Conservation (phyloP, 164 flowering plant species). For the Nymphaea thermarum region DNA sequence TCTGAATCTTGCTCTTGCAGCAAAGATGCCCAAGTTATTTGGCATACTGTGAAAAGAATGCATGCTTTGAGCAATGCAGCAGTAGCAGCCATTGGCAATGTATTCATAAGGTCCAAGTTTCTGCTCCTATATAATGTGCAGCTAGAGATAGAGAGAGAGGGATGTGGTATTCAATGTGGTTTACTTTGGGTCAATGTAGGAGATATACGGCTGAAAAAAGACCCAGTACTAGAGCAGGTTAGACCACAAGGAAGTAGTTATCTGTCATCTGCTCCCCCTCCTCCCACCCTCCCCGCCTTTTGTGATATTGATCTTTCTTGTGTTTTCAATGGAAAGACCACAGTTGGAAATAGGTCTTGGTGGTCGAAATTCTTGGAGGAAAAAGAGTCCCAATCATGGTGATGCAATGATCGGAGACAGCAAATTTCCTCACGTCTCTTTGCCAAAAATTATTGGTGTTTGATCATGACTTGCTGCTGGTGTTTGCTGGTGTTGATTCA, state of each 20-base stretch:
- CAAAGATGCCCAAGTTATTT: neutral
- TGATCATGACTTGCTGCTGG: too few relatives aligned
- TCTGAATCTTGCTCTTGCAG: slow-evolving; percentile 17
- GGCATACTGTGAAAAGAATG: neutral
- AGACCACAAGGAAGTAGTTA: neutral
- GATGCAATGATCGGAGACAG: too few relatives aligned
- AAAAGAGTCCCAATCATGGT: too few relatives aligned
- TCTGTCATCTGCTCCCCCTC: too few relatives aligned
- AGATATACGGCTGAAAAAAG: neutral
- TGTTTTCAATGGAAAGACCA: too few relatives aligned
- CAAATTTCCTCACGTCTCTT: too few relatives aligned
- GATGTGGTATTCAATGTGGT: neutral
- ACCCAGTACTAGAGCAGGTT: neutral
- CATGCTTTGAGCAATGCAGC: neutral
- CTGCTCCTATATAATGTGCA: neutral
- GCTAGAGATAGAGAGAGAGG: neutral
- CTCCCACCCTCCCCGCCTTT: too few relatives aligned
- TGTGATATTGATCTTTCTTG: too few relatives aligned
- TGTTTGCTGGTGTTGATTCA: too few relatives aligned
- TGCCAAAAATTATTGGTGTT: too few relatives aligned
- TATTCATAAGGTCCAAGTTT: neutral
- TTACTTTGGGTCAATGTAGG: neutral
- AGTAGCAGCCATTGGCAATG: neutral
- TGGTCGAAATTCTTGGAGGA: too few relatives aligned
- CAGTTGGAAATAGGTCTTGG: too few relatives aligned